Evolutionary conservation across 495 filamentous ascomycete genomes (phyloP), one percentile per base, ranked within the genome.

Genomic region (Penicillium paradoxum): DNA sequence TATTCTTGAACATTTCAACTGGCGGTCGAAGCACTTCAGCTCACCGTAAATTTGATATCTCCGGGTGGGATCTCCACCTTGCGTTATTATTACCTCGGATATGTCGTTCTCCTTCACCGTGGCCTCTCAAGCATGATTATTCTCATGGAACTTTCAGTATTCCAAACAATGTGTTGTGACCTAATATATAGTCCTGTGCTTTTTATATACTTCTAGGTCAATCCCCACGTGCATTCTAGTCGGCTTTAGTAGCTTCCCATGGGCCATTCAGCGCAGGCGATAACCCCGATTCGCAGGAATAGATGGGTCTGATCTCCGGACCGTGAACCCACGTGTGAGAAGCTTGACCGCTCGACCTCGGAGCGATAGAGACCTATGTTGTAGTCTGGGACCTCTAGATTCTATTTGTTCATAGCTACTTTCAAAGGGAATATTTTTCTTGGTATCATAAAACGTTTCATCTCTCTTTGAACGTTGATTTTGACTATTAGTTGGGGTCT

Each of bases 281-380:
- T 17, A 34, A 9, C 34, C 15, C 44, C 37, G 57, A 56, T 55
- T 49, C 44, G 45, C 54, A 51, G 49, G 38, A 27, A 32, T 21
- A 17, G 33, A 51, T 53, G 36, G 45, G 45, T 39, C 61, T 53
- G 63, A 62, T 68, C 59, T 62, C 43, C 45, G 49, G 58, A 59
- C 24, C 39, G 46, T 56, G 44, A 62, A 55, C 53, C 64, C 67
- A 70, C 67, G 67, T 70, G 62, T 59, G 52, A 25, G 59, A 62
- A 61, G 58, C 53, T 68, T 66, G 59, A 63, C 67, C 60, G 59
- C 59, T 29, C 22, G 33, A 17, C 46, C 57, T 53, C 45, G 52
- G 32, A 25, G 18, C 41, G 32, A 44, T 15, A 27, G n/a, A 29
- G 18, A n/a, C n/a, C n/a, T n/a, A n/a, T n/a, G n/a, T n/a, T n/a